Evolutionary conservation across 495 filamentous ascomycete genomes (phyloP).

Genomic region (Annulohypoxylon stygium): DNA sequence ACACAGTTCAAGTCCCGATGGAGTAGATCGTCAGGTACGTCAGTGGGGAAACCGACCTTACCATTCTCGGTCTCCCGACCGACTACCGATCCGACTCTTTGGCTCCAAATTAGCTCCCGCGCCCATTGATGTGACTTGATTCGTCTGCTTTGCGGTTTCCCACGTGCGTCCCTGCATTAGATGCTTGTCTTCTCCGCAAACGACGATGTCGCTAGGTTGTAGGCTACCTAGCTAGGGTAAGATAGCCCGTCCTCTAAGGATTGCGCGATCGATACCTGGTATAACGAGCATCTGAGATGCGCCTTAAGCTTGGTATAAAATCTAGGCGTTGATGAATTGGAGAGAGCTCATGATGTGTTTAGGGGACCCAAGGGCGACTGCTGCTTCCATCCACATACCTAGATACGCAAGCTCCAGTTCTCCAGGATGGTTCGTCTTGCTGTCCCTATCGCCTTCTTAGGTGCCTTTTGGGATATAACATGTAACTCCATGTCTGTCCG

Average conservation of each 20-base stretch:
- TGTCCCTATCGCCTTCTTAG: not conserved
- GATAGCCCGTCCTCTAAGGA: not conserved
- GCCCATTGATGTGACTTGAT: conserved; percentile 1
- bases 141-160: not conserved
- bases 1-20: not conserved
- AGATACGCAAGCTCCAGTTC: not conserved
- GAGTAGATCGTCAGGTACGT: conserved; percentile 3
- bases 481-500: not conserved
- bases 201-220: not conserved
- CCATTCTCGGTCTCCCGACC: conserved; percentile 15
- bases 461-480: not conserved
- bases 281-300: conserved; percentile 4
- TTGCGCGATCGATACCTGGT: conserved; percentile 17
- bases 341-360: too few relatives aligned
- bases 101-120: conserved; percentile 13
- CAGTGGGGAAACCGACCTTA: not conserved
- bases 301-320: conserved; percentile 6
- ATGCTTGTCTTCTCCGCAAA: conserved; percentile 7
- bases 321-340: not conserved
- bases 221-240: not conserved
- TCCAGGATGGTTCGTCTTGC: conserved; percentile 21
- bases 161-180: conserved; percentile 21
- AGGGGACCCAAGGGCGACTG: not conserved
- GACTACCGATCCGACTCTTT: conserved; percentile 20
- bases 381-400: not conserved